Conservation (phyloP, 768 basidiomycete species). For the Hortiboletus flavorubellus region DNA sequence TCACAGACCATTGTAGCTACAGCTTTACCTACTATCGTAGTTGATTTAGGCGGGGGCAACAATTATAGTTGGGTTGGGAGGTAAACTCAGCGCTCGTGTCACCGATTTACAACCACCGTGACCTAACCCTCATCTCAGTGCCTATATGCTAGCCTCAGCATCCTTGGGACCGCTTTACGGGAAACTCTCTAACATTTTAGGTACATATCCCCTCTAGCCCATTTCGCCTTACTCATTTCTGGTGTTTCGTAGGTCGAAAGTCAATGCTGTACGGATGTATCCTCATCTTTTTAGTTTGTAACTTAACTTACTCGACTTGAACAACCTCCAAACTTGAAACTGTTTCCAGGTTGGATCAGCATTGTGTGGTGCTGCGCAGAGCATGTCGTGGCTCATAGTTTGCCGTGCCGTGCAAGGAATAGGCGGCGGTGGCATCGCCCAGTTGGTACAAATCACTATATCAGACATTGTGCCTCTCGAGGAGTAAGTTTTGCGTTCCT, state of each 20-base stretch:
- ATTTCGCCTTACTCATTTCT: not conserved
- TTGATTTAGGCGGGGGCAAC: conserved; percentile 40
- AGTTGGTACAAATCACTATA: conserved; percentile 37
- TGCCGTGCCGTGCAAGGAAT: conserved; percentile 42
- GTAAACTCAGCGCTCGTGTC: conserved; percentile 17
- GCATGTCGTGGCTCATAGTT: conserved; percentile 40
- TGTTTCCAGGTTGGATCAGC: conserved; percentile 34
- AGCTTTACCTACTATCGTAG: conserved; percentile 49
- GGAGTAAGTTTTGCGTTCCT: conserved; percentile 24
- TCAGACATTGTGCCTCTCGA: conserved; percentile 38
- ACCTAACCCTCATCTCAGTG: conserved; percentile 24
- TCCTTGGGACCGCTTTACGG: conserved; percentile 45
- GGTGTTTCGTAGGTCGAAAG: conserved; percentile 33
- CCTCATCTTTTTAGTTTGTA: conserved; percentile 34
- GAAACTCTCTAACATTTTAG: conserved; percentile 43
- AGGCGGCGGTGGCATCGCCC: conserved; percentile 39
- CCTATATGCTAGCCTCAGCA: conserved; percentile 46
- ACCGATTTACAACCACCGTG: not conserved
- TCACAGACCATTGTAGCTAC: conserved; percentile 45
- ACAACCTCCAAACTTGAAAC: not conserved
- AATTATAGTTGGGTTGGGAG: conserved; percentile 51
- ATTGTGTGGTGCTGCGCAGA: conserved; percentile 43
- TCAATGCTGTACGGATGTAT: conserved; percentile 36
- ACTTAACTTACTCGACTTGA: not conserved
- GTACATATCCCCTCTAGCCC: conserved; percentile 12